Evolutionary conservation across 176 grass and related monocot genomes (phyloP), one percentile per base, ranked within the genome.

Genomic region (Stipa capillata): DNA sequence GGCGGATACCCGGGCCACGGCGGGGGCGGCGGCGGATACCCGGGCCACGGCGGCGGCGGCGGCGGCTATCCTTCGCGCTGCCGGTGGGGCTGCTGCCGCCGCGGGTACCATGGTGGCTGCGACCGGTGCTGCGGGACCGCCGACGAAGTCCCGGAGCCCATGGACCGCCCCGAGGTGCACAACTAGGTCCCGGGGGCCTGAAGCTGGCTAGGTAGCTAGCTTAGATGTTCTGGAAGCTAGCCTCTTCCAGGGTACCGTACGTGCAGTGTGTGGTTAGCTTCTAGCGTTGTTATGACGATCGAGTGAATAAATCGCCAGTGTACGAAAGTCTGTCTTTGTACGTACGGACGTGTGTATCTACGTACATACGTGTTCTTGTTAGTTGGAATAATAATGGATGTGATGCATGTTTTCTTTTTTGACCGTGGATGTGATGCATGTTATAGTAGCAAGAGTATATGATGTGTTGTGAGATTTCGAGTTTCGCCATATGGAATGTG

Each of bases 11-110:
- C n/a, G n/a, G n/a, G n/a, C 78, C 0, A 50, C 24, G 44, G 65
- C n/a, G n/a, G n/a, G n/a, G n/a, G n/a, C 17, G 82, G 87, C 0
- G 66, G 43, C 5, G n/a, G 69, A 0, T 63, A 71, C 8, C 77
- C 41, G 10, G 69, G 34, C 17, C 44, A 72, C 39, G 78, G 64
- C 0, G 84, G 83, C 9, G 29, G 78, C 4, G 25, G 25, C 2
- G 15, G 55, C 8, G 52, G 36, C 1, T 76, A 76, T 53, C 73
- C 73, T 0, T n/a, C n/a, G n/a, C n/a, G 88, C 20, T 49, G 70
- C 12, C 18, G 48, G 6, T 91, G 67, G 73, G 86, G 86, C 0
- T 89, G 90, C 41, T 92, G 90, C 65, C 33, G 53, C 34, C 82
- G 55, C 20, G 37, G 82, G 12, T 89, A 80, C 77, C 66, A 37